Conservation (phyloP, 768 basidiomycete genomes). For the Auricularia sp. region DNA sequence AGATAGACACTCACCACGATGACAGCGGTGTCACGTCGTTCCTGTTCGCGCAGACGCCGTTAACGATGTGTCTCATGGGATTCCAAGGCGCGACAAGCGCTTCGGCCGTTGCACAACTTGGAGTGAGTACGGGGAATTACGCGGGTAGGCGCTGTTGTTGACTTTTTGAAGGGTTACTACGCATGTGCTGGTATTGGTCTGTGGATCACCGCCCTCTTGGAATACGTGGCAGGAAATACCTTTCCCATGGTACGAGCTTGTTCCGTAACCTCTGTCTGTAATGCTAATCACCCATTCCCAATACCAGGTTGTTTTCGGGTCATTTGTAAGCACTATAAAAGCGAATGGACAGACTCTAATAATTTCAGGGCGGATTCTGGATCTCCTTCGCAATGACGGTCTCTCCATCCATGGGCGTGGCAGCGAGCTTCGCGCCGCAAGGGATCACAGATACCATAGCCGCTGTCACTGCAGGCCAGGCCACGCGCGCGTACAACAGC, state of each 20-base stretch:
- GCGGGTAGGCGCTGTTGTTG: not conserved
- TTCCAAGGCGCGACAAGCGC: slow-evolving; percentile 8
- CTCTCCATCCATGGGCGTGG: slow-evolving; percentile 7
- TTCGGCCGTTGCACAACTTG: not conserved
- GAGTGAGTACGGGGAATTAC: not conserved
- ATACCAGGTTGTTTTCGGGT: slow-evolving; percentile 6
- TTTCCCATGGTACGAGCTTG: not conserved
- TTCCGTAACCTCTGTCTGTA: no score
- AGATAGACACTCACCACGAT: not conserved
- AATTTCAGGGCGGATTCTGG: slow-evolving; percentile 8
- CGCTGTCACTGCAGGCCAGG: slow-evolving; percentile 4
- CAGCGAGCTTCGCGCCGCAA: slow-evolving; percentile 7
- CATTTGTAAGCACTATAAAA: slow-evolving; percentile 7
- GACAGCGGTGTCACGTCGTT: slow-evolving; percentile 4
- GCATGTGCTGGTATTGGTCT: slow-evolving; percentile 8
- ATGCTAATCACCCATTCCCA: not conserved
- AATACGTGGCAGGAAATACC: slow-evolving; percentile 8
- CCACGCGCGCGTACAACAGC: slow-evolving; percentile 6
- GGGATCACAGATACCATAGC: slow-evolving; percentile 6
- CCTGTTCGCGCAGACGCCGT: slow-evolving; percentile 7
- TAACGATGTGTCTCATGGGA: slow-evolving; percentile 9
- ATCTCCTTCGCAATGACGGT: slow-evolving; percentile 6
- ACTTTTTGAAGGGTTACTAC: slow-evolving; percentile 3
- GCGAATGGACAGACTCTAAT: not conserved
- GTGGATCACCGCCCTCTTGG: slow-evolving; percentile 5